Evolutionary conservation across 805 yeast genomes (phyloP), one percentile per base, ranked within the genome.

Genomic region (Ogataea corticis): DNA sequence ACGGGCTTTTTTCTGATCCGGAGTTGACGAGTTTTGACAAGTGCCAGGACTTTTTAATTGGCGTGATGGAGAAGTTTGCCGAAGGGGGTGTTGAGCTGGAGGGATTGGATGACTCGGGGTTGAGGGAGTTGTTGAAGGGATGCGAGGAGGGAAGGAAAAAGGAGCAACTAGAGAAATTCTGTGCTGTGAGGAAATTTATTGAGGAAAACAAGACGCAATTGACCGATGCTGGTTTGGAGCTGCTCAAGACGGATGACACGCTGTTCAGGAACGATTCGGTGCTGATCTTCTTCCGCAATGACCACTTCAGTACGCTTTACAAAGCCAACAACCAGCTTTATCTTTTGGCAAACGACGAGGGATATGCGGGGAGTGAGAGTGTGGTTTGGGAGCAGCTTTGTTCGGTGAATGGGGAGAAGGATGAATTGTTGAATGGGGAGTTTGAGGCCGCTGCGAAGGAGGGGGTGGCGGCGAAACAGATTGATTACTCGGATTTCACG

Each of bases 341-440:
- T 58, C 65, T 79, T 4, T 69, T 92, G 21, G 83, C 87, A 2
- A 87, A 94, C 1, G 97, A 94, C 59, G 68, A 73, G 13, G 89
- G 94, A 3, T 85, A 80, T 56, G 53, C 44, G 2, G 69, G 72
- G 33, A 51, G 52, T 29, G 56, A 62, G 1, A 68, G 74, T n/a
- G 75, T 85, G 15, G 87, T 88, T 7, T 92, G 98, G 98, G 91
- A 87, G 60, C 77, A 86, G 1, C 66, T 92, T 33, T 75, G 74
- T 39, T 78, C 87, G 2, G 75, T 82, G 2, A 73, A 74, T 35
- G 97, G 97, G 0, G 65, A 71, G 1, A 80, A 79, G n/a, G 95
- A 87, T 57, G 69, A 72, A 21, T 87, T 83, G 55, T 81, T 79
- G 61, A 77, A 79, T 12, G 96, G 94, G 2, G 73, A 70, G 15